Evolutionary conservation across 805 yeast species (phyloP), one percentile per base, ranked within the genome.

Genomic region (Kazachstania africana): DNA sequence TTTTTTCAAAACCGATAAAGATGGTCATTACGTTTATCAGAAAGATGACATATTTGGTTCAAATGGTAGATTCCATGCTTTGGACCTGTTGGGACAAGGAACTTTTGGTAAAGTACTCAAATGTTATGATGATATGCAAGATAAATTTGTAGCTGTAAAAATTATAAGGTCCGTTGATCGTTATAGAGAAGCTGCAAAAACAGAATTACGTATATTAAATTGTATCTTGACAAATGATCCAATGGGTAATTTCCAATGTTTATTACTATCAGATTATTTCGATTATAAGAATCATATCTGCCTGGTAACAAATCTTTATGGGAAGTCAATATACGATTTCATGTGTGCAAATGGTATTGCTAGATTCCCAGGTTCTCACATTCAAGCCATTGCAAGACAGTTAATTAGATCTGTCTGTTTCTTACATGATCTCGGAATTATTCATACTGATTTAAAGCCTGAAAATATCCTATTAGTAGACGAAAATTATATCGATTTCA

Each of bases 31-130:
- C 47, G 68, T 76, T 29, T 73, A 76, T 10, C 67, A 65, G 29
- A 55, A 65, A 8, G 72, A 75, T 36, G 74, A 75, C 19, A 45
- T 54, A 2, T 78, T 80, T 53, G 83, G 94, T n/a, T 35, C 40
- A 12, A 75, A 79, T 47, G 63, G 61, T 31, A 58, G 94, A 28
- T 87, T 79, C 53, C 59, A 67, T 13, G 78, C 87, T 9, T 57
- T 70, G 21, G 66, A 72, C 36, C 59, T 84, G 21, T 61, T 91
- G 34, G 99, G 99, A 1, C 88, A 87, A 39, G 99, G 99, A 3
- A 87, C 98, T 1, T 91, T 91, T 65, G 98, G 98, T 8, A 97
- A 91, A 59, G 99, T 91, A 28, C 93, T 87, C 26, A 91, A 88
- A 59, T 88, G 96, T 58, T 67, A 66, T 42, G 97, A 91, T 50